Base-by-base conservation (phyloP, 768 basidiomycete genomes). In the Suillus plorans region DNA sequence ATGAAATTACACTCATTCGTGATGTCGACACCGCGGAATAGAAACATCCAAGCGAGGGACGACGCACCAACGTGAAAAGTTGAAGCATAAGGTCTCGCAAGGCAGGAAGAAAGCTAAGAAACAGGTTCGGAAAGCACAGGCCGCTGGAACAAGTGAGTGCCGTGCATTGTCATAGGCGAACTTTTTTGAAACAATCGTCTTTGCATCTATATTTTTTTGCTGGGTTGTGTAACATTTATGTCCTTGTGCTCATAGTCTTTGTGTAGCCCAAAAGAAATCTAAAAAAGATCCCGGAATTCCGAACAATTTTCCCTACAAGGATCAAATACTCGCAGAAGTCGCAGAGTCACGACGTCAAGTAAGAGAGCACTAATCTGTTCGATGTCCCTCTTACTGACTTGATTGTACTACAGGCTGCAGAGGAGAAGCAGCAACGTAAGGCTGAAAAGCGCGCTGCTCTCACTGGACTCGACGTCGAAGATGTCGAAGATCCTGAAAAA, bases 261-360 rank as follows among this genome's bases (percentile, higher is more conserved):
- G 14, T 49, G 4, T 67, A 92, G 91, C 91, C 76, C 86, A 89
- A 66, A 84, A 86, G 71, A 75, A 75, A 63, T 75, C 73, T 9
- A 77, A 70, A 67, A 95, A 94, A 76, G 95, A 98, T 75, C 94
- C 92, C 37, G 95, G 95, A 53, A 95, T 97, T 68, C 95, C 95
- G 8, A 96, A 91, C 77, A 89, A 87, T 65, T 95, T 95, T 79
- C 95, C 94, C 5, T 95, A 89, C 83, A 98, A 97, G 78, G 95
- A 96, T 71, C 89, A 94, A 77, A 90, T 98, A 67, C 80, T 98
- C 36, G 95, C 94, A 5, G 95, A 98, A 71, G 84, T 97, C 60
- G 89, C 89, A 53, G 91, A 92, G 70, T 85, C 92, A 72, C 87
- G 94, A 67, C 82, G 91, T 71, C 77, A 82, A 67, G 94, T 95